These are phyloP conservation scores for Penicillium glabrum DNA, from an alignment of 2,329 filamentous ascomycete species.

Conservation along the genomic window DNA sequence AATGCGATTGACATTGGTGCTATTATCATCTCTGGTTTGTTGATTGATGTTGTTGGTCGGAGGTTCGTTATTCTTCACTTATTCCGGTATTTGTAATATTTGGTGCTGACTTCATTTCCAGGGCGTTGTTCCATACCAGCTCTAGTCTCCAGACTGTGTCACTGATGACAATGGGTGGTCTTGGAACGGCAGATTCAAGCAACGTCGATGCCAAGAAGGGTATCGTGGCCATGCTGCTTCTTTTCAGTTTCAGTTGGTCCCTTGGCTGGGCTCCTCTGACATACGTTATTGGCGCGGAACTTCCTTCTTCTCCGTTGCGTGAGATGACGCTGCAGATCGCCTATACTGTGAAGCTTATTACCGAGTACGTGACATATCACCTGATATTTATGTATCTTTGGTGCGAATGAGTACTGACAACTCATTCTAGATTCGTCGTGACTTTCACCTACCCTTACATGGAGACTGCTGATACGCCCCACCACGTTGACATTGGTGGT, in stretches of 20 bases:
- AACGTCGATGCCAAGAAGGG: slow-evolving; percentile 6
- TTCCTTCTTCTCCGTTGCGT: slow-evolving; percentile 28
- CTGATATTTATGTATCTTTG: neutral
- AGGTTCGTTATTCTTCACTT: neutral
- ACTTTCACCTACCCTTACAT: slow-evolving; percentile 17
- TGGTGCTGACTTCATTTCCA: neutral
- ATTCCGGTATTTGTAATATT: neutral
- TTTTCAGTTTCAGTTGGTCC: slow-evolving; percentile 32
- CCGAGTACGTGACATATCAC: slow-evolving; percentile 2
- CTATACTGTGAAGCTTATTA: slow-evolving; percentile 12
- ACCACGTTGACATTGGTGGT: slow-evolving; percentile 13
- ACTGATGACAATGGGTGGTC: slow-evolving; percentile 39
- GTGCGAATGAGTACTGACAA: neutral
- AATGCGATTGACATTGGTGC: slow-evolving; percentile 10
- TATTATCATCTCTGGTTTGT: slow-evolving; percentile 21
- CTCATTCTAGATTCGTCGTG: slow-evolving; percentile 8
- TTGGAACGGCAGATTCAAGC: slow-evolving; percentile 32
- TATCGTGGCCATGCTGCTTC: slow-evolving; percentile 34
- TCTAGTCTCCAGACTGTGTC: slow-evolving; percentile 28
- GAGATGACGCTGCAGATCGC: slow-evolving; percentile 18
- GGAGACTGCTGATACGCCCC: slow-evolving; percentile 12
- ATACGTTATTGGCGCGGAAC: slow-evolving; percentile 38
- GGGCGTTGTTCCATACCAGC: slow-evolving; percentile 17
- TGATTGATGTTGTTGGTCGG: slow-evolving; percentile 12
- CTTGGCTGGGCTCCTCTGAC: slow-evolving; percentile 37